A percentile compares a stretch with the other conserved stretches of the same genome.
Conservation (phyloP, 2,329 filamentous ascomycete genomes). For the Aplosporella prunicola region DNA sequence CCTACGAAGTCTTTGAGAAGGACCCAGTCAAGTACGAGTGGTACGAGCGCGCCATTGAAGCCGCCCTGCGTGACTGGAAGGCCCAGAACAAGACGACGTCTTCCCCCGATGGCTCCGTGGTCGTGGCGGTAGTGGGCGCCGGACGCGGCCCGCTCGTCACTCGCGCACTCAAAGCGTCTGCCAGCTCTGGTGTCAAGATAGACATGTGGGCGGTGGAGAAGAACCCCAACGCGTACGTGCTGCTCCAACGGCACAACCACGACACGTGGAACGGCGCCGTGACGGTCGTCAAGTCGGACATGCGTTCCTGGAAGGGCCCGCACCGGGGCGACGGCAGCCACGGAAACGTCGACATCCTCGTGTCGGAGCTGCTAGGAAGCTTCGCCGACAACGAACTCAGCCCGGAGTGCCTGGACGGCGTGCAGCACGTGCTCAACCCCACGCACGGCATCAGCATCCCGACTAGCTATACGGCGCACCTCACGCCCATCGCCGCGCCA, state of each 20-base stretch:
- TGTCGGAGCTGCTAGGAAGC: slow-evolving; percentile 88
- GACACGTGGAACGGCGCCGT: slow-evolving; percentile 69
- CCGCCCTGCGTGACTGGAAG: slow-evolving; percentile 74
- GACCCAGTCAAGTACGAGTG: slow-evolving; percentile 97
- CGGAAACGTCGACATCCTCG: slow-evolving; percentile 76
- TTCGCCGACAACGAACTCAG: slow-evolving; percentile 97
- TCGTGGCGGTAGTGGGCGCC: slow-evolving; percentile 87
- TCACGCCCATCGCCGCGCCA: slow-evolving; percentile 85
- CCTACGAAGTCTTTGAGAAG: slow-evolving; percentile 97
- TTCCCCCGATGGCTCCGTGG: slow-evolving; percentile 59
- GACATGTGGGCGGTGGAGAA: slow-evolving; percentile 93
- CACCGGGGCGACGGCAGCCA: slow-evolving; percentile 43
- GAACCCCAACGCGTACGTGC: slow-evolving; percentile 94
- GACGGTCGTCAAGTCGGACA: slow-evolving; percentile 88
- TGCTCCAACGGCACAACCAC: slow-evolving; percentile 78
- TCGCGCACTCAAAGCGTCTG: slow-evolving; percentile 71
- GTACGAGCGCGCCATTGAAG: slow-evolving; percentile 77
- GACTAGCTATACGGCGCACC: slow-evolving; percentile 81
- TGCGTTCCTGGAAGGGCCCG: slow-evolving; percentile 92
- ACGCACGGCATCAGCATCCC: slow-evolving; percentile 87
- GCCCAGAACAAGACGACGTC: slow-evolving; percentile 63
- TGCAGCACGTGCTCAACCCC: slow-evolving; percentile 77
- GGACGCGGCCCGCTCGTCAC: slow-evolving; percentile 89
- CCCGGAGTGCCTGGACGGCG: slow-evolving; percentile 91
- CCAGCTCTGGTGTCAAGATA: slow-evolving; percentile 64